Conservation (phyloP, 139 green algal species). For the Chlamydomonas schloesseri region DNA sequence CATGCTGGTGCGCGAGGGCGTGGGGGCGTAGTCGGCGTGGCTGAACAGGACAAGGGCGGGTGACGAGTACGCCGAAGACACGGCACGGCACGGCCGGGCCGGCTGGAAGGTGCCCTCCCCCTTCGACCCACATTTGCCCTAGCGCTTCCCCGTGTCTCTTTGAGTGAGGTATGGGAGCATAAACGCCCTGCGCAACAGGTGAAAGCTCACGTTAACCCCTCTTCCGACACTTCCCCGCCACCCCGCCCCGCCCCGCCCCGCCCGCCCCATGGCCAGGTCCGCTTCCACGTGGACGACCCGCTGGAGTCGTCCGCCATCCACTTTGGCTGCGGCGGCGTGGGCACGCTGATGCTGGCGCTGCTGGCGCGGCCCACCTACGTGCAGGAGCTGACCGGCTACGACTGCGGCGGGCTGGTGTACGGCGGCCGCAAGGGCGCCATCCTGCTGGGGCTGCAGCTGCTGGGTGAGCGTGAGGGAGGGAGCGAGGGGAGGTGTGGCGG, state of each 20-base stretch:
- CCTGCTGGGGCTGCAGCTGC: slow-evolving; percentile 61
- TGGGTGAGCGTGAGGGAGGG: slow-evolving; percentile 42
- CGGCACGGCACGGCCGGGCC: no score
- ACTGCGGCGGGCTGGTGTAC: slow-evolving; percentile 64
- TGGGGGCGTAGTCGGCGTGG: no score
- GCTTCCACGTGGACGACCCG: slow-evolving; percentile 59
- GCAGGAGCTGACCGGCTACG: slow-evolving; percentile 32
- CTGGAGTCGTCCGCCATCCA: slow-evolving; percentile 60
- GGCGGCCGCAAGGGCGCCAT: slow-evolving; percentile 27
- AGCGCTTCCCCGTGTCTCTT: no score
- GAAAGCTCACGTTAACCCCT: no score
- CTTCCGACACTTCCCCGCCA: no score
- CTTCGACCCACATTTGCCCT: no score
- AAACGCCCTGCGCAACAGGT: no score
- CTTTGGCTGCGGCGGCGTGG: slow-evolving; percentile 45
- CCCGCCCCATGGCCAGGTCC: not conserved
- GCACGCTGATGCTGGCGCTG: slow-evolving; percentile 54
- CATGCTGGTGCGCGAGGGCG: slow-evolving; percentile 52
- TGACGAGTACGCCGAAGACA: no score
- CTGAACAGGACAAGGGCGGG: no score
- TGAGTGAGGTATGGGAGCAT: no score
- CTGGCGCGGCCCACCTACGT: slow-evolving; percentile 61
- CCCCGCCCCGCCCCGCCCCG: not conserved
- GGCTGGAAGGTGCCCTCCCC: no score
- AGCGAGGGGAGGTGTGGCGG: no score